A percentile compares a stretch with the other conserved stretches of the same genome.
These are phyloP conservation scores for Ogataea chonburiensis DNA, from an alignment of 805 yeast genomes.

Conservation along the genomic window DNA sequence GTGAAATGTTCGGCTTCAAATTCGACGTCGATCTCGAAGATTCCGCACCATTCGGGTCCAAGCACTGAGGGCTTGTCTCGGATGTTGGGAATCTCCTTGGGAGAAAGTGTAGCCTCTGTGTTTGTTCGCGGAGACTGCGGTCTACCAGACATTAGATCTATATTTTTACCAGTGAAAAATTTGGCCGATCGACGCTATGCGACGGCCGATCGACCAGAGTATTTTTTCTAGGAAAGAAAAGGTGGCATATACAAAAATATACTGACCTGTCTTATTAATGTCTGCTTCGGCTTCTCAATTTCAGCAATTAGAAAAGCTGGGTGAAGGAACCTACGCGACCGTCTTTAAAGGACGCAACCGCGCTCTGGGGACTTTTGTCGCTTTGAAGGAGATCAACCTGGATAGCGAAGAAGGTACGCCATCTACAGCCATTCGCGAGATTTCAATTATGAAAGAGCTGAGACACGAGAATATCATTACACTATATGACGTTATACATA, in stretches of 20 bases:
- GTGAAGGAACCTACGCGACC: constrained; percentile 98
- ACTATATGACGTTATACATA: constrained; percentile 91
- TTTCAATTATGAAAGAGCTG: constrained; percentile 90
- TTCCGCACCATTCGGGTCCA: constrained; percentile 63
- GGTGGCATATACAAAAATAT: constrained; percentile 10
- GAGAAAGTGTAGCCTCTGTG: constrained; percentile 25
- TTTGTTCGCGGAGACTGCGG: constrained; percentile 14
- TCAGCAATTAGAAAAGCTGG: constrained; percentile 71
- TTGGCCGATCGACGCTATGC: constrained; percentile 10
- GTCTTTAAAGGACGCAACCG: constrained; percentile 92
- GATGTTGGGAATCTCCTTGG: constrained; percentile 39
- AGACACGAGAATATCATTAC: constrained; percentile 92
- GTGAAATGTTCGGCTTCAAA: constrained; percentile 60
- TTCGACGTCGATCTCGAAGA: constrained; percentile 48
- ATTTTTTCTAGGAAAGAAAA: constrained; percentile 8
- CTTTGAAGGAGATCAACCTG: constrained; percentile 88
- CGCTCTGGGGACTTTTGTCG: constrained; percentile 85
- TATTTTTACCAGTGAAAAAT: constrained; percentile 2
- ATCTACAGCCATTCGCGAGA: constrained; percentile 95
- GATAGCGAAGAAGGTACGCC: constrained; percentile 99
- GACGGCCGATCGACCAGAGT: constrained; percentile 8
- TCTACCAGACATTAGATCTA: constrained; percentile 5
- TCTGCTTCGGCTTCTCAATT: constrained; percentile 41
- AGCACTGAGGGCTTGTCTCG: constrained; percentile 41
- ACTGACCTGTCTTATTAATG: constrained; percentile 19